Evolutionary conservation across 2,329 filamentous ascomycete species (phyloP), one percentile per base, ranked within the genome.

Genomic region (Colletotrichum ledebouriae): DNA sequence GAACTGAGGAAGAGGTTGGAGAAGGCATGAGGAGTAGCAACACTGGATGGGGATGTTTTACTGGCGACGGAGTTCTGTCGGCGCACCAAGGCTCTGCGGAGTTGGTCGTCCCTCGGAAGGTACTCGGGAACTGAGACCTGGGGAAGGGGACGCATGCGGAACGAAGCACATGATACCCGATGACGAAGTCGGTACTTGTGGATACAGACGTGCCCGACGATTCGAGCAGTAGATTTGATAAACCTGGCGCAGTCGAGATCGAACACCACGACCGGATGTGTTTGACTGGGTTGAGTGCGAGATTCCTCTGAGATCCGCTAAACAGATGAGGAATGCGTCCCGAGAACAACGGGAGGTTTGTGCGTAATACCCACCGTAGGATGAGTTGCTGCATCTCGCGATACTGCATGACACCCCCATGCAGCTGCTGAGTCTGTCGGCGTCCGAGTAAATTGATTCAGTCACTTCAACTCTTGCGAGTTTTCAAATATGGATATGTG

Each of bases 1-100:
- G 87, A 90, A 78, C 73, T 89, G 74, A 78, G 85, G 72, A 83
- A 85, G 77, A 78, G 83, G 70, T 71, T 88, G 50, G 84, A 85
- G 17, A 73, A 73, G 63, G 71, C 74, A n/a, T 78, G 74, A 69
- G n/a, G 25, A 29, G 6, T 29, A 29, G 29, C 29, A 29, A 29
- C 29, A n/a, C 11, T 12, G 37, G 12, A 42, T 12, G 12, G 20
- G n/a, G 9, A n/a, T 12, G 15, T 12, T 17, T 25, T 34, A n/a
- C 33, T 20, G 7, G 33, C 15, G 52, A 34, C 22, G 52, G 52
- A 41, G 17, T 15, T 41, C 12, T 9, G 49, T 12, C 2, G 29
- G 29, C 7, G 6, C 9, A 6, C 29, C 29, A 29, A 29, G 7
- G 29, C 20, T 49, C 20, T 49, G 13, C 1, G 37, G 37, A 15